A percentile compares a stretch with the other conserved stretches of the same genome.
Evolutionary conservation across 1,139 yeast species (phyloP).

Genomic region (Kazachstania sp.): DNA sequence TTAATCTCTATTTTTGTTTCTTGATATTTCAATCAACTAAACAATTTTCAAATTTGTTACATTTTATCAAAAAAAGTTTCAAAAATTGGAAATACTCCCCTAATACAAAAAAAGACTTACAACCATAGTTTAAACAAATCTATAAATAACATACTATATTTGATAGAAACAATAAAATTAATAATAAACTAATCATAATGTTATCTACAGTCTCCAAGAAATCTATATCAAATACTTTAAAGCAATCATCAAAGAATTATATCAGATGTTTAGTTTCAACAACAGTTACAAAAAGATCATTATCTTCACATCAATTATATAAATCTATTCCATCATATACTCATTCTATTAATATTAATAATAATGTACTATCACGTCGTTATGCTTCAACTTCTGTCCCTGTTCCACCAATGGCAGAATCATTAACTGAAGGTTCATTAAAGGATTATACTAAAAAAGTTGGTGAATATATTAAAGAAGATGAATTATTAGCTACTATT

Average conservation of each 20-base stretch:
- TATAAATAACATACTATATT: too few species aligned
- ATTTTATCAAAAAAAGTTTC: too few species aligned
- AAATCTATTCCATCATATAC: background rate
- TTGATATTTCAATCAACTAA: too few species aligned
- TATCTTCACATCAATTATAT: background rate
- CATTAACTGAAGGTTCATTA: constrained; percentile 94
- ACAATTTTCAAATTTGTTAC: too few species aligned
- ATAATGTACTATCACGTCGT: constrained; percentile 9
- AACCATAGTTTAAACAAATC: too few species aligned
- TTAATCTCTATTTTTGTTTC: too few species aligned
- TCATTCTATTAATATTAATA: background rate
- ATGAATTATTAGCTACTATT: constrained; percentile 91
- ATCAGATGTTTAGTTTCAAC: background rate
- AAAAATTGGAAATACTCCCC: too few species aligned
- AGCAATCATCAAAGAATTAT: constrained; percentile 3
- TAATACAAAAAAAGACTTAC: too few species aligned
- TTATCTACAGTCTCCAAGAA: constrained; percentile 8
- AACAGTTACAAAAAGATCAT: constrained; percentile 1
- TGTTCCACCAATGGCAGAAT: constrained; percentile 99
- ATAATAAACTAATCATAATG: constrained; percentile 4
- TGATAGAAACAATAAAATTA: background rate
- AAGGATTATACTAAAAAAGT: constrained; percentile 68
- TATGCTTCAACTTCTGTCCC: constrained; percentile 47
- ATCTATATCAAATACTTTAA: constrained; percentile 3
- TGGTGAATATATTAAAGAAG: constrained; percentile 82